phyloP scores from a whole-genome alignment of 129 eudicot species.

The Heracleum sosnowskyi region DNA sequence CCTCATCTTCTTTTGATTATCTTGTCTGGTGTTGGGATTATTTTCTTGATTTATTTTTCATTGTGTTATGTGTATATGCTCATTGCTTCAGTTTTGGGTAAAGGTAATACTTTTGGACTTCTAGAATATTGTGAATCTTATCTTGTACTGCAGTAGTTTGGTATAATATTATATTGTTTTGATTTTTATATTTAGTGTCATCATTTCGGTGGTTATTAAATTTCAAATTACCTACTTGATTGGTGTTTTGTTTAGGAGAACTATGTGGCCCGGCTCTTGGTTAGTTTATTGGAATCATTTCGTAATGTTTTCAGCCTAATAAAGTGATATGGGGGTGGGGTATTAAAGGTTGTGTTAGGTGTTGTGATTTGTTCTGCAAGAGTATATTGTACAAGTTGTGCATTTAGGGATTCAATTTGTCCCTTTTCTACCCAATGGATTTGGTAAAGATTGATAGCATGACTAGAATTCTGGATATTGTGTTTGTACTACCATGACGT shows the following conservation, averaged over 20 bases:
- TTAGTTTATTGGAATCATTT: not conserved
- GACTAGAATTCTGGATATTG: too few species aligned
- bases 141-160: not conserved
- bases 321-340: not conserved
- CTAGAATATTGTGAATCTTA: not conserved
- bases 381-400: too few species aligned
- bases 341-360: not conserved
- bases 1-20: not conserved
- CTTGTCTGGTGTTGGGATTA: not conserved
- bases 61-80: not conserved
- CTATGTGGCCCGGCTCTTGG: not conserved
- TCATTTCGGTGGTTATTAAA: not conserved
- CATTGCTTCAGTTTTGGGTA: slow-evolving; percentile 6
- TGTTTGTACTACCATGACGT: too few species aligned
- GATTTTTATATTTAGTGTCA: not conserved
- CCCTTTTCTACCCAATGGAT: too few species aligned
- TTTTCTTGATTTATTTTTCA: not conserved
- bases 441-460: too few species aligned
- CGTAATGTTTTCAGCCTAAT: not conserved
- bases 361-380: not conserved
- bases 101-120: slow-evolving; percentile 10
- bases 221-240: not conserved
- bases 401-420: too few species aligned
- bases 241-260: not conserved
- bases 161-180: not conserved